Evolutionary conservation across 2,329 filamentous ascomycete species (phyloP).

Genomic region (Alternaria angustiovoidea): DNA sequence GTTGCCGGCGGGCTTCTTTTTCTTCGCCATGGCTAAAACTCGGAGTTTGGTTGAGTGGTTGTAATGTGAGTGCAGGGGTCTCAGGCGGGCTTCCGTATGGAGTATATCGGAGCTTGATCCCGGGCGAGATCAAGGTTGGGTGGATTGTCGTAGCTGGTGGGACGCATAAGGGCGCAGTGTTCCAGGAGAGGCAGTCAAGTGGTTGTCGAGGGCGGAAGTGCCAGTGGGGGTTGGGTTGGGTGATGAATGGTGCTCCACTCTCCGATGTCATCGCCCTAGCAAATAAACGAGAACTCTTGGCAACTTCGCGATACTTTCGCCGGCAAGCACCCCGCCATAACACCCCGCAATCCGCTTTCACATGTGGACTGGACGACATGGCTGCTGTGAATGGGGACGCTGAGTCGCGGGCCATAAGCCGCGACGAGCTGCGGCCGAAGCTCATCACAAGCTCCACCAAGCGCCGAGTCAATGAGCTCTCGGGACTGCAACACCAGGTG

Average conservation of each 20-base stretch:
- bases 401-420: slow-evolving; percentile 42
- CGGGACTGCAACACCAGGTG: slow-evolving; percentile 54
- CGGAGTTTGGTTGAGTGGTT: neutral
- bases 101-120: slow-evolving; percentile 48
- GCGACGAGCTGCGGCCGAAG: slow-evolving; percentile 49
- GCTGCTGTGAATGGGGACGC: slow-evolving; percentile 48
- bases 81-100: slow-evolving; percentile 42
- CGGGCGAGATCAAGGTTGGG: slow-evolving; percentile 47
- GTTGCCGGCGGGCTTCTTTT: slow-evolving; percentile 88
- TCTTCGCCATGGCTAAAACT: slow-evolving; percentile 75
- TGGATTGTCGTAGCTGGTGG: slow-evolving; percentile 29
- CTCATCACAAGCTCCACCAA: slow-evolving; percentile 60
- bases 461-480: slow-evolving; percentile 55
- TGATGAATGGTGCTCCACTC: slow-evolving; percentile 26
- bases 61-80: slow-evolving; percentile 5
- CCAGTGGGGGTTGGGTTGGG: slow-evolving; percentile 9
- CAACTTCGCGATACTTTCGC: slow-evolving; percentile 20
- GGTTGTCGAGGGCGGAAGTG: slow-evolving; percentile 9
- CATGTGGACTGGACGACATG: slow-evolving; percentile 48
- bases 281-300: slow-evolving; percentile 32
- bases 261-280: slow-evolving; percentile 27
- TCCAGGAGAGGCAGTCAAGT: slow-evolving; percentile 1
- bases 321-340: slow-evolving; percentile 34
- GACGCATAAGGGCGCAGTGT: slow-evolving; percentile 44
- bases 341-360: slow-evolving; percentile 32